A percentile compares a stretch with the other conserved stretches of the same genome.
Evolutionary conservation across 768 basidiomycete genomes (phyloP).

Genomic region (Lactarius hatsudake): DNA sequence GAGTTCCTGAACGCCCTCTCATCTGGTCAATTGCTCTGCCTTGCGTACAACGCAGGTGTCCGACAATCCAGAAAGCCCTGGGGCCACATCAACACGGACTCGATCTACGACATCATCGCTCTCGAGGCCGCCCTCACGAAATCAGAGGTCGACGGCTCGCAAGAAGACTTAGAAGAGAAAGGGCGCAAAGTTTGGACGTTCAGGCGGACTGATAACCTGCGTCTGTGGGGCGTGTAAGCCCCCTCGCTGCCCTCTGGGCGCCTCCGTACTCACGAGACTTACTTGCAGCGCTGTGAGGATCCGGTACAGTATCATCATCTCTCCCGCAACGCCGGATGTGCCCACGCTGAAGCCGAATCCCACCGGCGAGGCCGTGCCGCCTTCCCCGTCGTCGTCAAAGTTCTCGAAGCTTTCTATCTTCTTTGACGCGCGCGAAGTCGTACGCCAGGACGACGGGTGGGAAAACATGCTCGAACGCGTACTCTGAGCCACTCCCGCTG

Average conservation of each 20-base stretch:
- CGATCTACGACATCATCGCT: slow-evolving; percentile 74
- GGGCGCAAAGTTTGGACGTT: slow-evolving; percentile 75
- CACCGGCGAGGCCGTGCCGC: slow-evolving; percentile 6
- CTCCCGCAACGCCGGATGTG: slow-evolving; percentile 43
- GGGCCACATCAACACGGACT: slow-evolving; percentile 78
- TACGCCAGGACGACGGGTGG: slow-evolving; percentile 76
- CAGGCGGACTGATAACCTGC: slow-evolving; percentile 78
- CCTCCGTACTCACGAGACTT: background rate
- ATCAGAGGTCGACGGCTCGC: slow-evolving; percentile 33
- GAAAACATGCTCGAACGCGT: slow-evolving; percentile 70
- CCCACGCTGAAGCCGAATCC: slow-evolving; percentile 31
- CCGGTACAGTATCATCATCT: slow-evolving; percentile 69
- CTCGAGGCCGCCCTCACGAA: slow-evolving; percentile 52
- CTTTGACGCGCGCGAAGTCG: slow-evolving; percentile 77
- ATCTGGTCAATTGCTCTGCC: slow-evolving; percentile 78
- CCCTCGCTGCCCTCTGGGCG: background rate
- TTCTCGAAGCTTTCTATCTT: slow-evolving; percentile 47
- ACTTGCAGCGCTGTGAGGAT: slow-evolving; percentile 68
- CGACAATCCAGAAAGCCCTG: slow-evolving; percentile 80
- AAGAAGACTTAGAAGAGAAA: slow-evolving; percentile 41
- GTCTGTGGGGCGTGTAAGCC: slow-evolving; percentile 81
- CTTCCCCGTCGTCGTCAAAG: slow-evolving; percentile 36
- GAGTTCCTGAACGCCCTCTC: slow-evolving; percentile 55
- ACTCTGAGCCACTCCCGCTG: slow-evolving; percentile 35
- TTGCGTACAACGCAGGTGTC: slow-evolving; percentile 77